Percentiles rank a stretch among this genome's conserved stretches.
Evolutionary conservation across 2,329 filamentous ascomycete genomes (phyloP).

Genomic region (Monascus ruber): DNA sequence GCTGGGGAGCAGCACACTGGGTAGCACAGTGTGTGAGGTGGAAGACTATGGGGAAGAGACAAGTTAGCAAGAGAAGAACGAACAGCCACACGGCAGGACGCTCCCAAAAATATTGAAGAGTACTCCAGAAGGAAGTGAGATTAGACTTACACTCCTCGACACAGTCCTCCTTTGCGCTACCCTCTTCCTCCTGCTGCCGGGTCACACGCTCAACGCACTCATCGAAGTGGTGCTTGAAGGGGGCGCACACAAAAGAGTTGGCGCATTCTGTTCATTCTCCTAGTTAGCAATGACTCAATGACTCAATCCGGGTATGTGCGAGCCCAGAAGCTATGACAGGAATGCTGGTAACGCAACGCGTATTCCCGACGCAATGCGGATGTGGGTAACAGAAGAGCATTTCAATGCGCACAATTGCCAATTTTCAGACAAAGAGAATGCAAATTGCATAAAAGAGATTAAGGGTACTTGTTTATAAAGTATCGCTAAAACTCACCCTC

Average conservation of each 20-base stretch:
- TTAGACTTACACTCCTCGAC: conserved; percentile 89
- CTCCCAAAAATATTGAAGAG: no score
- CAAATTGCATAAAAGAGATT: no score
- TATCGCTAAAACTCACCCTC: conserved; percentile 30
- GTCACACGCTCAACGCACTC: conserved; percentile 95
- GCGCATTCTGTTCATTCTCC: conserved; percentile 60
- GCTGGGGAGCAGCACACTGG: conserved; percentile 88
- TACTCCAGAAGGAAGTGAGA: background rate
- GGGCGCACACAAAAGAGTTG: conserved; percentile 72
- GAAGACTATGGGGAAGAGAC: conserved; percentile 59
- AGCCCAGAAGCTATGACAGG: no score
- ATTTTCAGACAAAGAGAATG: no score
- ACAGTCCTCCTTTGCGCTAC: conserved; percentile 79
- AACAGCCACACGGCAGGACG: background rate
- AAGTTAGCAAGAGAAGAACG: background rate
- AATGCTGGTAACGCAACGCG: no score
- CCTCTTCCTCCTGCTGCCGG: conserved; percentile 52
- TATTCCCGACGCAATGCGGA: no score
- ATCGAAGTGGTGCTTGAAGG: conserved; percentile 94
- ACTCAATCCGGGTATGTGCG: no score
- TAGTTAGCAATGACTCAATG: conserved; percentile 1
- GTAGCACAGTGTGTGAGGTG: conserved; percentile 94
- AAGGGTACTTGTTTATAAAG: no score
- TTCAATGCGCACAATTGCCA: no score
- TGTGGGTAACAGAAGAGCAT: no score